Percentiles rank a stretch among this genome's conserved stretches.
phyloP scores from a whole-genome alignment of 2,329 filamentous ascomycete genomes.

The Penicillium decumbens region DNA sequence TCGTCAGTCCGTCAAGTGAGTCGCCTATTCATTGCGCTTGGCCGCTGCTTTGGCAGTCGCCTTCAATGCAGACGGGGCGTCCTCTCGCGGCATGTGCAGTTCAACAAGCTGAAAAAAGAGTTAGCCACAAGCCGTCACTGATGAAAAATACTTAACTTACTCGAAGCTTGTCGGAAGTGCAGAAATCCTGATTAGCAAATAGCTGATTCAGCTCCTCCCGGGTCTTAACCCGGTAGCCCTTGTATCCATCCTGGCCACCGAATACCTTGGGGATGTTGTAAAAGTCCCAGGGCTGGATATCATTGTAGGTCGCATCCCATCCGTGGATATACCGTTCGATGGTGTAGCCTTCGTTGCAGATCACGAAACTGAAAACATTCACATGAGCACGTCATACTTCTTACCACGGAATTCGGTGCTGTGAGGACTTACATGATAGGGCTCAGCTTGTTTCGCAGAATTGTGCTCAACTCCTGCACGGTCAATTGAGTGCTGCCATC shows the following conservation, averaged over 20 bases:
- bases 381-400: not conserved
- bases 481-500: slow-evolving; percentile 85
- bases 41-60: slow-evolving; percentile 68
- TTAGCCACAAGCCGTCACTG: slow-evolving; percentile 6
- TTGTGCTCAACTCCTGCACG: slow-evolving; percentile 76
- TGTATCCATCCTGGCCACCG: slow-evolving; percentile 56
- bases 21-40: slow-evolving; percentile 52
- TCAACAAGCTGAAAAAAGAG: slow-evolving; percentile 66
- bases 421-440: slow-evolving; percentile 63
- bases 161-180: slow-evolving; percentile 47
- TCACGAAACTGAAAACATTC: slow-evolving; percentile 54
- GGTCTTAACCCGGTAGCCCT: slow-evolving; percentile 64
- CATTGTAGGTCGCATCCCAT: slow-evolving; percentile 74
- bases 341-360: slow-evolving; percentile 84
- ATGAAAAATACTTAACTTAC: slow-evolving; percentile 24
- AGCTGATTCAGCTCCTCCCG: slow-evolving; percentile 64
- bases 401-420: not conserved
- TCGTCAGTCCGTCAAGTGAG: not conserved
- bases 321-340: slow-evolving; percentile 88
- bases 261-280: slow-evolving; percentile 64
- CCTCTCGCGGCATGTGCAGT: slow-evolving; percentile 72
- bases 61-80: slow-evolving; percentile 67
- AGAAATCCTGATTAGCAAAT: slow-evolving; percentile 61
- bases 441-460: slow-evolving; percentile 69
- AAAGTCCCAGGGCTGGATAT: slow-evolving; percentile 71